These are phyloP conservation scores for Pyronema omphalodes DNA, from an alignment of 495 filamentous ascomycete genomes.

Conservation along the genomic window DNA sequence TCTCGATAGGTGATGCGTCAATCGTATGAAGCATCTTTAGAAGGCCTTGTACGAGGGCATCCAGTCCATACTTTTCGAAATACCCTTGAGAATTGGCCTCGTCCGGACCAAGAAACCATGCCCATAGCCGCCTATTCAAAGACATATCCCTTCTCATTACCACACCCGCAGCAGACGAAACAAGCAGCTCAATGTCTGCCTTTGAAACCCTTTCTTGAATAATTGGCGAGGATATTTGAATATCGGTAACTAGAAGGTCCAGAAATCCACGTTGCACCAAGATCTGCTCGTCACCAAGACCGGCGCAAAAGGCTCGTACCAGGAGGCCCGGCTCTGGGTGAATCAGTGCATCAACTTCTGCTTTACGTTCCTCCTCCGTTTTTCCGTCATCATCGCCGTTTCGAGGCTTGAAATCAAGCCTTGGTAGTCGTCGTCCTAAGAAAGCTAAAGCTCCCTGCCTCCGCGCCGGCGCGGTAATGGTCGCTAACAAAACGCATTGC, in stretches of 20 bases:
- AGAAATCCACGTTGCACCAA: slow-evolving; percentile 87
- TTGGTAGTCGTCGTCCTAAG: slow-evolving; percentile 60
- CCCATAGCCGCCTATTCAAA: slow-evolving; percentile 80
- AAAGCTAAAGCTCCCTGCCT: slow-evolving; percentile 77
- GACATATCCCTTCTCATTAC: slow-evolving; percentile 86
- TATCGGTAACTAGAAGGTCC: slow-evolving; percentile 75
- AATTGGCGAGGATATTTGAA: slow-evolving; percentile 74
- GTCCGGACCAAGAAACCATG: slow-evolving; percentile 81
- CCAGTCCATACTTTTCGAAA: slow-evolving; percentile 60
- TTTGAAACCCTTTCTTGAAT: slow-evolving; percentile 52
- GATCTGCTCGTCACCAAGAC: slow-evolving; percentile 73
- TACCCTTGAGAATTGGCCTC: slow-evolving; percentile 42
- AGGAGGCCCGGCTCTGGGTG: slow-evolving; percentile 88
- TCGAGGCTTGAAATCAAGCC: slow-evolving; percentile 29
- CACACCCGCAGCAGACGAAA: slow-evolving; percentile 66
- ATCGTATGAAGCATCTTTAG: slow-evolving; percentile 47
- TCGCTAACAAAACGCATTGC: slow-evolving; percentile 91
- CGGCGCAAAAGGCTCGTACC: slow-evolving; percentile 74
- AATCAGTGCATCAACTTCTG: slow-evolving; percentile 48
- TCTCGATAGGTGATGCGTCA: slow-evolving; percentile 40
- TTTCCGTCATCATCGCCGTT: slow-evolving; percentile 20
- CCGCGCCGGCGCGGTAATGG: slow-evolving; percentile 69
- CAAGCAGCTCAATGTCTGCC: slow-evolving; percentile 59
- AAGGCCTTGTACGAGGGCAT: slow-evolving; percentile 54
- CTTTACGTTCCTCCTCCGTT: slow-evolving; percentile 10